Percentiles rank a stretch among this genome's conserved stretches.
Evolutionary conservation across 371 early-diverging fungal species (phyloP).

Genomic region (Mucor irregularis): DNA sequence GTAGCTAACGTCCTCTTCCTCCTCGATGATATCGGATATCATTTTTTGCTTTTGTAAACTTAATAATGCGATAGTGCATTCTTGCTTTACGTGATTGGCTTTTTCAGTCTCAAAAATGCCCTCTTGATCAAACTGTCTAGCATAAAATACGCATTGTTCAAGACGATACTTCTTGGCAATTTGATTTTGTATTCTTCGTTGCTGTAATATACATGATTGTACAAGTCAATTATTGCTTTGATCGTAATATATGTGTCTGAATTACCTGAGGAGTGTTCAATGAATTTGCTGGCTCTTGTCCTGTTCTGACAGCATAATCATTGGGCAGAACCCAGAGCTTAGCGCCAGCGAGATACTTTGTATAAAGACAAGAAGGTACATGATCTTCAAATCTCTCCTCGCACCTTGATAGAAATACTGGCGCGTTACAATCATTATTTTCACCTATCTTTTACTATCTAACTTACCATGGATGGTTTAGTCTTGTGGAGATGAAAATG

Average conservation of each 20-base stretch:
- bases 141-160: conserved; percentile 45
- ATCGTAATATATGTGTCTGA: neutral
- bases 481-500: conserved; percentile 28
- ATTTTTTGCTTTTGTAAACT: conserved; percentile 37
- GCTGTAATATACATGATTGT: neutral
- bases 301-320: conserved; percentile 35
- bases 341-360: conserved; percentile 36
- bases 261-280: conserved; percentile 27
- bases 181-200: conserved; percentile 24
- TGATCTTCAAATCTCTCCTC: conserved; percentile 48
- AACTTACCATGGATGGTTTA: conserved; percentile 43
- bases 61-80: conserved; percentile 35
- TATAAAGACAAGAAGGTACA: conserved; percentile 36
- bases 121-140: conserved; percentile 35
- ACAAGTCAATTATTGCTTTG: neutral
- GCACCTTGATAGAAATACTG: conserved; percentile 22
- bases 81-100: conserved; percentile 37
- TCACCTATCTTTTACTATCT: neutral
- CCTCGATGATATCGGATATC: conserved; percentile 18
- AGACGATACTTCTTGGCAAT: conserved; percentile 38
- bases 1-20: too few relatives aligned
- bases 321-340: conserved; percentile 41
- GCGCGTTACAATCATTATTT: neutral
- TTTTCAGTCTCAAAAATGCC: conserved; percentile 23
- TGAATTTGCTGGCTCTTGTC: conserved; percentile 28